Base-by-base conservation (phyloP, 2,329 filamentous ascomycete species). In the Colletotrichum brevisporum region DNA sequence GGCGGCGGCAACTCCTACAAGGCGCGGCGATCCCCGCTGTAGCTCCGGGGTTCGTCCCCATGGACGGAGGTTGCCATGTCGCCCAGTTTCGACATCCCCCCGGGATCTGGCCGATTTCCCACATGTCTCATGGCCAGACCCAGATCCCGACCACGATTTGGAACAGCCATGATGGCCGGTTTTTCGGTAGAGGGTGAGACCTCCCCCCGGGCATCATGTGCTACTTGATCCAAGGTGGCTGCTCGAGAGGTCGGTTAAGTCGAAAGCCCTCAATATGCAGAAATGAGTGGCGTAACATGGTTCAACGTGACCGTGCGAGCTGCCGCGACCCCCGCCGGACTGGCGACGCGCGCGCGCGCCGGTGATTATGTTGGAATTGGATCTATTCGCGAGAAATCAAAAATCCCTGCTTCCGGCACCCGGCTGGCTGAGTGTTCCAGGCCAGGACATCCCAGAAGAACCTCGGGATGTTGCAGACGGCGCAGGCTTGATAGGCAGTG, bases 251-350 rank as follows among this genome's bases (percentile, higher is more conserved):
- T 36, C 31, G 43, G 26, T 50, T 47, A 47, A 60, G 10, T 39
- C 16, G 18, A 55, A 48, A 54, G 24, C 48, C 43, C 47, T 18
- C 52, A 52, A 50, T 55, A 55, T 18, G n/a, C 36, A 43, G 21
- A 55, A 68, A 63, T 68, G 39, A 58, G 67, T 63, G 57, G 67
- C 57, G 59, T 50, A 16, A 16, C 21, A 45, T 58, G 48, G 41
- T 24, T 57, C 52, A 58, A 45, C 57, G 45, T 39, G 43, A 27
- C 26, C 8, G 45, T 68, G 57, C 57, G 58, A 51, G 26, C 31
- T 63, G 27, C 57, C 52, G 57, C 26, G 27, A n/a, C n/a, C 53
- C 47, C 47, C 53, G 39, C 47, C 12, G 39, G 47, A 27, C 18
- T 31, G 21, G 18, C 24, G 36, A 45, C 39, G 50, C 15, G 31